Base-by-base conservation (phyloP, 2,329 filamentous ascomycete species). In the Calonectria crousiana region DNA sequence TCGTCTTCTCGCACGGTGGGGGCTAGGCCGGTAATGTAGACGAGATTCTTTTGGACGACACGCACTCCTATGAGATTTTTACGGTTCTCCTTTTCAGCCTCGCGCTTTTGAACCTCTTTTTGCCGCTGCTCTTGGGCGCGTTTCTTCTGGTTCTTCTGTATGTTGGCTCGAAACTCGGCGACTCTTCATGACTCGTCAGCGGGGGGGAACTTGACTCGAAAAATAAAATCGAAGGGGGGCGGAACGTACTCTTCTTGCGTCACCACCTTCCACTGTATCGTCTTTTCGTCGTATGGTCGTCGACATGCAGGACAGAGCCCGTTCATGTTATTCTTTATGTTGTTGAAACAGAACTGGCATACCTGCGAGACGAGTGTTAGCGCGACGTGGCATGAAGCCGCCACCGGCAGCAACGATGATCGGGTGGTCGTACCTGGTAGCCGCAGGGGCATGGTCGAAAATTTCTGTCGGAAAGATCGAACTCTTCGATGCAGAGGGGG, bases 261-360 rank as follows among this genome's bases (percentile, higher is more conserved):
- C 74, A 98, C 95, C 71, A 97, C 94, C 86, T 98, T 98, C 91
- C 95, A 99, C 85, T 98, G 92, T 84, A 99, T 98, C 36, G 95
- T 97, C 84, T 96, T 96, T 80, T 99, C 97, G 84, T 98, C 95
- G 85, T 99, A 99, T 8, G 95, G 94, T 84, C 97, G 91, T 86
- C 97, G 92, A 84, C 97, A 99, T 79, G 98, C 98, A n/a, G 97
- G 97, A 85, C 97, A 99, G 72, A 98, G 90, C 44, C 96, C 96
- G 83, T 98, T 98, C 91, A 98, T 95, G 81, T 98, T 98, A 81
- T 94, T 98, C 87, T 97, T 98, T 84, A 99, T 97, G 84, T 98
- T 99, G 87, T 99, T 98, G 89, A 96, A 99, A 87, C 97, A 99
- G 87, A 99, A 99, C 89, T 99, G 97, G 86, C 97, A 99, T 84